Conservation (phyloP, 371 early-diverging fungal species). For the Smittium culicis region DNA sequence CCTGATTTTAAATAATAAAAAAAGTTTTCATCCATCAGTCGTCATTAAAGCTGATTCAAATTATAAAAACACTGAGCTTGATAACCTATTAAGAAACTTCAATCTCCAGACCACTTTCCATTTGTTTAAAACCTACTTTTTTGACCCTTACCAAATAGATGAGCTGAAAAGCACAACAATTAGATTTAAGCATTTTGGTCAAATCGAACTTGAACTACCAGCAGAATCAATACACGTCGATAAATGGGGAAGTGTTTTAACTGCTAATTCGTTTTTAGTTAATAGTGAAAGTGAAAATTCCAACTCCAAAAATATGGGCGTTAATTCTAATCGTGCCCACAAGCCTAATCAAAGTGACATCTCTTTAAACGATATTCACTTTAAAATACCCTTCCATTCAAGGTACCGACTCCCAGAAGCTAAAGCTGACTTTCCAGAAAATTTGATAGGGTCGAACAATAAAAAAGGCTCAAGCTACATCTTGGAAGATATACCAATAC, state of each 20-base stretch:
- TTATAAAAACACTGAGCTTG: neutral
- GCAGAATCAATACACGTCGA: neutral
- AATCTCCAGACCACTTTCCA: neutral
- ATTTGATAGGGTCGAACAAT: neutral
- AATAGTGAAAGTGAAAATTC: neutral
- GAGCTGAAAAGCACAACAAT: neutral
- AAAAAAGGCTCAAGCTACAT: neutral
- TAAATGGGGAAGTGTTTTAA: conserved; percentile 10
- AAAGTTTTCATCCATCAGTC: neutral
- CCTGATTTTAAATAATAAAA: neutral
- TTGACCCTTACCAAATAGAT: conserved; percentile 10
- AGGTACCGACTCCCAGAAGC: conserved; percentile 8
- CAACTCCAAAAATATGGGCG: neutral
- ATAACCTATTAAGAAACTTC: neutral
- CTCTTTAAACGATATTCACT: neutral
- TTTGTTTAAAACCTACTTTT: conserved; percentile 5
- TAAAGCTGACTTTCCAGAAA: neutral
- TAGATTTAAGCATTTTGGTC: neutral
- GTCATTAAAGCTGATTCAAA: neutral
- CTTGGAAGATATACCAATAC: neutral
- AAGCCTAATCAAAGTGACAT: neutral
- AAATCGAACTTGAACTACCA: conserved; percentile 9
- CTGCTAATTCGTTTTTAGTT: neutral
- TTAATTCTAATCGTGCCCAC: neutral
- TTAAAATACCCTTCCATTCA: conserved; percentile 4